Base-by-base conservation (phyloP, 164 flowering plant species). In the Chimonanthus salicifolius region DNA sequence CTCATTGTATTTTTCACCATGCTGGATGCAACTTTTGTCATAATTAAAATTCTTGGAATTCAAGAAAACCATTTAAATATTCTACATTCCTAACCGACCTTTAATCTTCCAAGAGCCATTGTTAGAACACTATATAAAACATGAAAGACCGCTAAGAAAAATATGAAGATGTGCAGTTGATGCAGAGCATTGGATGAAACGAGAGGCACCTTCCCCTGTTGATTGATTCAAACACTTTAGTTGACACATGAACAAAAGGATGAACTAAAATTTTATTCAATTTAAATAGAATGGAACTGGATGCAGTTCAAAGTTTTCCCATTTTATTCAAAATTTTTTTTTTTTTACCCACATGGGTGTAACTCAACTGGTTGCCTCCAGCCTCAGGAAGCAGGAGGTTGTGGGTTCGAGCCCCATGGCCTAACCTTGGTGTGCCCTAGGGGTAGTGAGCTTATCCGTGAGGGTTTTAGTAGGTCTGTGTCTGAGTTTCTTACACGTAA, bases 161-260 rank as follows among this genome's bases (percentile, higher is more conserved):
- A 96, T 70, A 96, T 92, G 83, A 96, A 94, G 79, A 96, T 96
- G 84, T 94, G 98, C 69, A 94, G 78, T 79, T 94, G 93, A 82
- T 96, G 99, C 79, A 94, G 76, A 71, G 88, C 98, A 50, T 87
- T 74, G 49, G 79, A 70, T 16, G 97, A 82, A 76, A 96, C 86
- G 68, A 96, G 84, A n/a, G 94, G 88, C 62, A 77, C 88, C 4
- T 76, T 54, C 2, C 97, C 98, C 98, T 96, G 78, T 45, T 46
- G 62, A 72, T 21, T 70, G 43, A 33, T 33, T 33, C 33, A n/a
- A 73, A 73, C 6, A n/a, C n/a, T n/a, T n/a, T n/a, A n/a, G n/a
- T n/a, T n/a, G n/a, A n/a, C n/a, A n/a, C n/a, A n/a, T n/a, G n/a
- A n/a, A n/a, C n/a, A n/a, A n/a, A n/a, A n/a, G n/a, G n/a, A n/a